Evolutionary conservation across 2,329 filamentous ascomycete species (phyloP).

Genomic region (Calonectria fujianensis): DNA sequence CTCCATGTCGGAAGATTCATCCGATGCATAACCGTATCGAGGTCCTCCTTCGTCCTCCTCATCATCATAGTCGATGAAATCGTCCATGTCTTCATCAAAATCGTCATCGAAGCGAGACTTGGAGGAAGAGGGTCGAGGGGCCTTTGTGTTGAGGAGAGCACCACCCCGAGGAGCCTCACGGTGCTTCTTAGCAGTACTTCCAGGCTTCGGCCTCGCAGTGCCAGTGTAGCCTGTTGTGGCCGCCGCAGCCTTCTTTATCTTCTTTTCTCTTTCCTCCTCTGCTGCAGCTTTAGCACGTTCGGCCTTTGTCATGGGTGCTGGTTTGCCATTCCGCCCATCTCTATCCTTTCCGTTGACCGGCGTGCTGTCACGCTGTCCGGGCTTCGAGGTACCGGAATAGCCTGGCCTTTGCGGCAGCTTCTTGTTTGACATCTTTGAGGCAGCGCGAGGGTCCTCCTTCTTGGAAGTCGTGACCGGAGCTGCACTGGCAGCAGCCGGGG

Average conservation of each 20-base stretch:
- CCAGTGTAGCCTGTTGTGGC: conserved; percentile 81
- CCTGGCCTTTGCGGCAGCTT: conserved; percentile 47
- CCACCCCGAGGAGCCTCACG: conserved; percentile 61
- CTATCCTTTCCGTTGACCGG: conserved; percentile 52
- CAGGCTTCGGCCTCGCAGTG: conserved; percentile 76
- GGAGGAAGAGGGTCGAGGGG: conserved; percentile 54
- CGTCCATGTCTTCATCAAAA: conserved; percentile 78
- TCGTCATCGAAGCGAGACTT: conserved; percentile 72
- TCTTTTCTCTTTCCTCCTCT: conserved; percentile 69
- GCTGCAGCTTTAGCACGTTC: conserved; percentile 49
- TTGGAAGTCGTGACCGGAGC: conserved; percentile 41
- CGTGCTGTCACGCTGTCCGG: conserved; percentile 50
- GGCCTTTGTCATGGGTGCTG: conserved; percentile 40
- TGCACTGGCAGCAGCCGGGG: conserved; percentile 36
- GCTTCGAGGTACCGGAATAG: conserved; percentile 59
- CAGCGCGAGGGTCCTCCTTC: conserved; percentile 65
- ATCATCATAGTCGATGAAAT: conserved; percentile 78
- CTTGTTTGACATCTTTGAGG: conserved; percentile 52
- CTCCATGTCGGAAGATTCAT: conserved; percentile 86
- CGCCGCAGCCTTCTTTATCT: conserved; percentile 75
- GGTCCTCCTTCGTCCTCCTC: conserved; percentile 69
- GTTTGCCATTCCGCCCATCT: conserved; percentile 50
- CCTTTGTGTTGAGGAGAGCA: conserved; percentile 62
- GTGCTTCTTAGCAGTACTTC: conserved; percentile 58
- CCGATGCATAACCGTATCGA: conserved; percentile 75